Percentiles rank a stretch among this genome's conserved stretches.
phyloP scores from a whole-genome alignment of 2,329 filamentous ascomycete genomes.

The Cylindrodendrum hubeiense region DNA sequence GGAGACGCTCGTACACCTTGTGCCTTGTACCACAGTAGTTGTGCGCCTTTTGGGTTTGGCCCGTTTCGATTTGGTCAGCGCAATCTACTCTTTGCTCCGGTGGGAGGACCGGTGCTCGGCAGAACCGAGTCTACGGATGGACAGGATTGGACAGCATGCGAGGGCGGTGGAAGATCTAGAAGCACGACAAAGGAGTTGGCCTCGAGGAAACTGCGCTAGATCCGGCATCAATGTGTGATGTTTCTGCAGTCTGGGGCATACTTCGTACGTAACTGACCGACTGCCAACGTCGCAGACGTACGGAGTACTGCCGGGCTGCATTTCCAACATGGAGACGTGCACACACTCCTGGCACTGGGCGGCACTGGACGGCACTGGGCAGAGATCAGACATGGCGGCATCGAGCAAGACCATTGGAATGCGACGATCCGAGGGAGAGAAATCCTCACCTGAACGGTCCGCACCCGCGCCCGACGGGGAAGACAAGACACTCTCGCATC shows the following conservation, averaged over 20 bases:
- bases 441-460: neutral
- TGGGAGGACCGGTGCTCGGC: conserved; percentile 20
- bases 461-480: neutral
- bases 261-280: conserved; percentile 31
- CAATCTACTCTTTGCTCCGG: conserved; percentile 25
- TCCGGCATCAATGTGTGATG: conserved; percentile 9
- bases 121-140: conserved; percentile 26
- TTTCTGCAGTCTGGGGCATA: conserved; percentile 27
- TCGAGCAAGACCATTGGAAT: neutral
- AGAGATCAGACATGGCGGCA: neutral
- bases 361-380: neutral
- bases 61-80: conserved; percentile 30
- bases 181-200: neutral
- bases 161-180: conserved; percentile 2
- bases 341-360: neutral
- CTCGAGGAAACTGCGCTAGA: conserved; percentile 21
- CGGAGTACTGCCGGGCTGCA: neutral
- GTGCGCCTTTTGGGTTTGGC: conserved; percentile 13
- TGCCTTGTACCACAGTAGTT: neutral
- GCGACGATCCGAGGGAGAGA: neutral
- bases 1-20: neutral
- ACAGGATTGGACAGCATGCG: conserved; percentile 24
- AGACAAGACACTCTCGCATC: conserved; percentile 4
- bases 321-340: conserved; percentile 5
- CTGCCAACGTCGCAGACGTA: neutral